Base-by-base conservation (phyloP, 192 early-diverging fungal genomes). In the Coemansia sp. region DNA sequence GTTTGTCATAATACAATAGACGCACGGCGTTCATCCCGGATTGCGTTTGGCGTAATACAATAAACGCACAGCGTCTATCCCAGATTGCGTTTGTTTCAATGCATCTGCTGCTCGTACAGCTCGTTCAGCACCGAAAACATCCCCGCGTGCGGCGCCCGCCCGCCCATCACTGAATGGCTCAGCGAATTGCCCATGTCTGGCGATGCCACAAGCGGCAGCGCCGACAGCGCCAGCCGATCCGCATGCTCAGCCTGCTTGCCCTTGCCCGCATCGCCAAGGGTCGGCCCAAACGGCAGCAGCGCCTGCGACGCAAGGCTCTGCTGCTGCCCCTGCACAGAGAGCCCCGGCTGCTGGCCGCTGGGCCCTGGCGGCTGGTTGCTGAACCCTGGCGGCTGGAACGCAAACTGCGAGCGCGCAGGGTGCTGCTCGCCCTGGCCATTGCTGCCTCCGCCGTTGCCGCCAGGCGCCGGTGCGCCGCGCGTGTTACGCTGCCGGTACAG, bases 121-220 rank as follows among this genome's bases (percentile, higher is more conserved):
- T 77, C 67, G 57, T 71, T 77, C 1, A 77, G 57, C 9, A 77
- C 70, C 0, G 74, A 77, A 14, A 77, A 64, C 12, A 65, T 62
- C 14, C 68, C 60, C 0, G 64, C 29, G 21, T 58, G 60, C 2
- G 50, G 51, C 5, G 62, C 45, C 12, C 24, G 14, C 10, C 48
- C 48, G 6, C 27, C 27, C 25, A 28, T 28, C 35, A 18, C 16
- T 9, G 62, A 64, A 22, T 43, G 42, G 14, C 28, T 22, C 27
- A 61, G 25, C 19, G 59, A 66, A 21, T 56, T 59, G 21, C 64
- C 67, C 60, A 77, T 50, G 12, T 67, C 65, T 0, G 64, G 50
- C 11, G 74, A 77, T 22, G 74, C 74, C 45, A 77, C 65, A 11
- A 77, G 50, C 6, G 74, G 74, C 30, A 77, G 50, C n/a, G 74